Evolutionary conservation across 2,329 filamentous ascomycete species (phyloP).

Genomic region (Gliomastix tumulicola): DNA sequence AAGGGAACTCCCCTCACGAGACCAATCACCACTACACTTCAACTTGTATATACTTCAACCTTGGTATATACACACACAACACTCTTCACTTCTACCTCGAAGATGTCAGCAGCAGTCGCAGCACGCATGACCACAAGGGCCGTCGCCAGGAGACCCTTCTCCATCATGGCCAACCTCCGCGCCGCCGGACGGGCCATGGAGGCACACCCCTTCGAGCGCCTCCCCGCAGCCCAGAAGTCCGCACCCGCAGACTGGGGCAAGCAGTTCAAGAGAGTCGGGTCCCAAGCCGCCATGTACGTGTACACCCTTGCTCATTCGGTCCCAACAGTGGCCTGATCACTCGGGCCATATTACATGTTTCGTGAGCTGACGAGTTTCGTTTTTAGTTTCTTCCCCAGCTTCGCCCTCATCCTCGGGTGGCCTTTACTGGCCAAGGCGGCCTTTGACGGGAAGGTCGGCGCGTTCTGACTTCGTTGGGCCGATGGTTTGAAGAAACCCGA

Average conservation of each 20-base stretch:
- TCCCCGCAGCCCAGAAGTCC: conserved; percentile 15
- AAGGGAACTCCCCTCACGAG: no score
- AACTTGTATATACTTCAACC: no score
- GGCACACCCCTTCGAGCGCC: conserved; percentile 25
- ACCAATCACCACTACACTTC: no score
- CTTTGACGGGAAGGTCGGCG: no score
- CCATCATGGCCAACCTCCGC: conserved; percentile 22
- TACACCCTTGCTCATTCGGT: neutral
- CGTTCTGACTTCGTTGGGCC: no score
- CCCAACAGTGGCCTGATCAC: no score
- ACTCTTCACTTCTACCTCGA: no score
- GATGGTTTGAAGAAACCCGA: no score
- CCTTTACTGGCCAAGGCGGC: conserved; percentile 17
- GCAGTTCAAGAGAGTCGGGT: conserved; percentile 20
- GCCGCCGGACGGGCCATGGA: conserved; percentile 23
- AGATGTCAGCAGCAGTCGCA: no score
- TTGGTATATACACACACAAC: no score
- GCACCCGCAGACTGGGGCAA: conserved; percentile 21
- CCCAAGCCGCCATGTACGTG: conserved; percentile 24
- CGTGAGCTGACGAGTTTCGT: neutral
- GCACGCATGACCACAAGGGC: no score
- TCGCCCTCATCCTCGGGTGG: conserved; percentile 25
- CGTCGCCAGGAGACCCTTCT: no score
- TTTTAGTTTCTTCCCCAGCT: conserved; percentile 24
- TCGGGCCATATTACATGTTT: neutral